Percentiles rank a stretch among this genome's conserved stretches.
These are phyloP conservation scores for Sedum album DNA, from an alignment of 164 flowering plant genomes.

Conservation along the genomic window DNA sequence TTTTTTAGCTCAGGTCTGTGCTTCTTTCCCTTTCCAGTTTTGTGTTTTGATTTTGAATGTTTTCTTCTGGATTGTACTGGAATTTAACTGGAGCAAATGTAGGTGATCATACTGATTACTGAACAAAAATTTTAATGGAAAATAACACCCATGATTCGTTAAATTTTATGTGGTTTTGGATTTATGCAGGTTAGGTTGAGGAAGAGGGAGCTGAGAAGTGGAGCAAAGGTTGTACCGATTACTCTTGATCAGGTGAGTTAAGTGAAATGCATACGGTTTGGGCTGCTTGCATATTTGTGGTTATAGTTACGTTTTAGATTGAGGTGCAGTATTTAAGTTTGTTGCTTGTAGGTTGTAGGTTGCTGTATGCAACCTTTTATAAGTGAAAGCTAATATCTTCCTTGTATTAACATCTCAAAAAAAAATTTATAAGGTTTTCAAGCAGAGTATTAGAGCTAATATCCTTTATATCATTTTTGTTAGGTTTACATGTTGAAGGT, in stretches of 20 bases:
- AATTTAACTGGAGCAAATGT: too few species aligned
- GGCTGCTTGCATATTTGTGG: background rate
- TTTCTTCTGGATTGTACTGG: background rate
- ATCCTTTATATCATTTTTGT: background rate
- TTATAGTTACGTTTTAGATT: background rate
- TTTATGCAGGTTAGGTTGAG: constrained; percentile 45
- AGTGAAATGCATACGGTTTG: background rate
- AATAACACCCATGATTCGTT: background rate
- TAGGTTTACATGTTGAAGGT: constrained; percentile 94
- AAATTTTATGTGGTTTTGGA: background rate
- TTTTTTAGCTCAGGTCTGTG: constrained; percentile 73
- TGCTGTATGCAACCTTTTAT: too few species aligned
- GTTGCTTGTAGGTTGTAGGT: too few species aligned
- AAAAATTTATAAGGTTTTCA: too few species aligned
- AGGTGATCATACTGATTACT: too few species aligned
- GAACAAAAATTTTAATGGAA: too few species aligned
- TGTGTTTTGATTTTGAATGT: background rate
- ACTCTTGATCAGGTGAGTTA: constrained; percentile 76
- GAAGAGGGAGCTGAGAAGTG: constrained; percentile 47
- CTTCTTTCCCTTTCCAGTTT: too few species aligned
- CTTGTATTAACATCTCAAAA: too few species aligned
- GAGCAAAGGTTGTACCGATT: constrained; percentile 79
- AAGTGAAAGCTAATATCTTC: too few species aligned
- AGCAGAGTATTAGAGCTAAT: background rate
- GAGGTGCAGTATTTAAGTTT: background rate